Base-by-base conservation (phyloP, 371 early-diverging fungal genomes). In the Haplosporangium sp. region DNA sequence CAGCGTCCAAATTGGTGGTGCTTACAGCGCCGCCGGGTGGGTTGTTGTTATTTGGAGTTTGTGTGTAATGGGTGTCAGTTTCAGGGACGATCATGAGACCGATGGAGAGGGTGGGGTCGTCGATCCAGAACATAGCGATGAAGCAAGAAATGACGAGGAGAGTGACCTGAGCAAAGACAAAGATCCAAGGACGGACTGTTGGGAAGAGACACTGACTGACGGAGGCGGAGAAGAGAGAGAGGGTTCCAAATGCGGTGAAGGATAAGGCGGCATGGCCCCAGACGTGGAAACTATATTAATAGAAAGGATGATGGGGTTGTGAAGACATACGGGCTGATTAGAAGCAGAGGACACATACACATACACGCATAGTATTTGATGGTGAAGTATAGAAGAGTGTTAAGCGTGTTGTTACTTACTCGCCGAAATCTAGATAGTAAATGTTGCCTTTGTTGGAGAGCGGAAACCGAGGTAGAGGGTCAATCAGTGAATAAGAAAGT, bases 91-190 rank as follows among this genome's bases (percentile, higher is more conserved):
- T 71, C 70, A 70, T 76, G 14, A 71, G 64, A 0, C 77, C 77
- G 48, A 77, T 67, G 14, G 64, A 64, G 29, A 77, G 68, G 0
- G 67, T 40, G 6, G 77, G 77, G 38, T 77, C 77, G 23, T 77
- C 67, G 53, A 77, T 61, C 77, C 77, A 77, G 55, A 77, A 77
- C 77, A 77, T 77, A 64, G 77, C 77, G 47, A 77, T 77, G 56
- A 77, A 71, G 50, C 68, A 64, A 40, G 72, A 77, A 29, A 71
- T 59, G 42, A 77, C 72, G 10, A 77, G 64, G 21, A 77, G 67
- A 48, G 72, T 61, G 50, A 77, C 51, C 29, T 77, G 77, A 0
- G 72, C 64, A 16, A 77, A 77, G 23, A 77, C 77, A 64, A 77
- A 77, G 23, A 71, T 61, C 77, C 77, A 77, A 18, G 77, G 72